Conservation (phyloP, 805 yeast genomes). For the Brettanomyces naardenensis region DNA sequence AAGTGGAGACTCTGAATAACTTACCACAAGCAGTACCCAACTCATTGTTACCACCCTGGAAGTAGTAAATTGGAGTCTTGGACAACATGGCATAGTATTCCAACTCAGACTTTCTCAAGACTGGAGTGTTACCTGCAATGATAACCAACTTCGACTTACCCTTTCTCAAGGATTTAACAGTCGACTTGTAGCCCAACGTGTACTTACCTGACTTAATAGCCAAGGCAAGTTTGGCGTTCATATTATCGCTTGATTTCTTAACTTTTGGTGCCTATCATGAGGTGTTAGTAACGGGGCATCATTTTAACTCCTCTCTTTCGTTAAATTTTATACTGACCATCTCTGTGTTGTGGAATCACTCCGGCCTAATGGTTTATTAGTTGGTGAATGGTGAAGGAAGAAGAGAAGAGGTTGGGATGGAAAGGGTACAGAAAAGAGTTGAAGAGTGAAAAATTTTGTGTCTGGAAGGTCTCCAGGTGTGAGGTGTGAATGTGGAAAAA, state of each 20-base stretch:
- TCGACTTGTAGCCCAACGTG: conserved; percentile 99
- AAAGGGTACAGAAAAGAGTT: background rate
- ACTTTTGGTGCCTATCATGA: conserved; percentile 62
- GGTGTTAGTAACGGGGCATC: background rate
- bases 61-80: conserved; percentile 95
- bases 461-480: no score
- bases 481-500: no score
- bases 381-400: conserved; percentile 1
- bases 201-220: conserved; percentile 99
- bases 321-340: conserved; percentile 96
- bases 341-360: conserved; percentile 84
- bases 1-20: conserved; percentile 98
- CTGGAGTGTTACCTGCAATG: conserved; percentile 99
- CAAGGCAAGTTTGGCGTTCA: conserved; percentile 97
- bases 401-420: background rate
- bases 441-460: background rate
- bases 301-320: no score
- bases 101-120: conserved; percentile 98
- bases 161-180: conserved; percentile 95
- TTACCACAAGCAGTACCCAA: conserved; percentile 99
- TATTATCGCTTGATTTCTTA: conserved; percentile 83
- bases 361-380: conserved; percentile 57
- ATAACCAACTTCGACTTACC: conserved; percentile 98
- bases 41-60: conserved; percentile 99
- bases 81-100: conserved; percentile 99